A percentile compares a stretch with the other conserved stretches of the same genome.
These are phyloP conservation scores for Bacidia rubella DNA, from an alignment of 495 filamentous ascomycete genomes.

Conservation along the genomic window DNA sequence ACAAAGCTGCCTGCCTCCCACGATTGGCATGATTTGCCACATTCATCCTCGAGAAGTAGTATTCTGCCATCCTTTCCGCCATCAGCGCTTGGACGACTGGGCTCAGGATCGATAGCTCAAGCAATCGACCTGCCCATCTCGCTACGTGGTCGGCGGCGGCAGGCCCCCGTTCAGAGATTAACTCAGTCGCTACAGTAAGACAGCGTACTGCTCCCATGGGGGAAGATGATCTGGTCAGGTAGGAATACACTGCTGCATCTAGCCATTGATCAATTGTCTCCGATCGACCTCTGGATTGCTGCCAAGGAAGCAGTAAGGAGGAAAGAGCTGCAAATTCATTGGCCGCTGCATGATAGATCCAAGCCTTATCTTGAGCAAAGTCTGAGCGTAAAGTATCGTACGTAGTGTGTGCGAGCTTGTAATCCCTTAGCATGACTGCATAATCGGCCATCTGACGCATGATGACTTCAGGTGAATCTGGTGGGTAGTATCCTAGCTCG, in stretches of 20 bases:
- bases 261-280: conserved; percentile 76
- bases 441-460: conserved; percentile 92
- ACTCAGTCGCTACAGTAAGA: conserved; percentile 62
- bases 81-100: conserved; percentile 64
- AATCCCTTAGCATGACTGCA: conserved; percentile 91
- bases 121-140: conserved; percentile 63
- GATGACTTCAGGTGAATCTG: conserved; percentile 70
- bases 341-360: conserved; percentile 83
- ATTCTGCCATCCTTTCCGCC: conserved; percentile 70
- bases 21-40: conserved; percentile 54
- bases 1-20: conserved; percentile 73
- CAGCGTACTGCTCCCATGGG: conserved; percentile 65
- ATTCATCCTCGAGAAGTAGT: conserved; percentile 61
- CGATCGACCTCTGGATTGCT: conserved; percentile 55
- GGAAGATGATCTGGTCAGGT: conserved; percentile 67
- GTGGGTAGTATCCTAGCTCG: conserved; percentile 64
- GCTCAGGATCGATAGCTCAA: conserved; percentile 64
- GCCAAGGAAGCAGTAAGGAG: conserved; percentile 48
- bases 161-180: conserved; percentile 64
- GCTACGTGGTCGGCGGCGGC: conserved; percentile 76
- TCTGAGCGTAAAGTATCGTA: conserved; percentile 83
- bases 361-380: conserved; percentile 89
- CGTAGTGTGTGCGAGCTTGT: conserved; percentile 76
- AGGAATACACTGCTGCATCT: conserved; percentile 81
- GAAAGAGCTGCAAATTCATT: conserved; percentile 87